Conservation (phyloP, 2,329 filamentous ascomycete genomes). For the Aureobasidium lini region DNA sequence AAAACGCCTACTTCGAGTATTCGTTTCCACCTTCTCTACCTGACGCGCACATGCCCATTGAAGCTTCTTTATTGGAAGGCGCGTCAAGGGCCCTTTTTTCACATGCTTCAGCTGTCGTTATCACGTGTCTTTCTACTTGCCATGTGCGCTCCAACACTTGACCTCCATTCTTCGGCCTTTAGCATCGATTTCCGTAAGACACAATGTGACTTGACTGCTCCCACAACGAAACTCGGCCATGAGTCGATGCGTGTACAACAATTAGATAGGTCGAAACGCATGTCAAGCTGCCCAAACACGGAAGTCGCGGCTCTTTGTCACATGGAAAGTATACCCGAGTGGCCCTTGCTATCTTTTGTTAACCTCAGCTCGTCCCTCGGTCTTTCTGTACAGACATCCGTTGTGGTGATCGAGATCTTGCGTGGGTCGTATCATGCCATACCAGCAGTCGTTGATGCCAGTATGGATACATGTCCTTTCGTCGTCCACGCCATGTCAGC, state of each 20-base stretch:
- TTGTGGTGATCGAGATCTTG: background rate
- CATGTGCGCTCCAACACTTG: background rate
- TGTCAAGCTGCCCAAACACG: background rate
- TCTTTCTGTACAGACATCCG: background rate
- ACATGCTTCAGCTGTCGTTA: background rate
- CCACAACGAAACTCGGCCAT: background rate
- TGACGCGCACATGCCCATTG: background rate
- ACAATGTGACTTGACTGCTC: background rate
- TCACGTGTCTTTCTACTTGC: background rate
- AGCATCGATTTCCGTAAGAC: background rate
- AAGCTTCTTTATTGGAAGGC: background rate
- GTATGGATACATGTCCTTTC: background rate
- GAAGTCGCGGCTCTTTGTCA: background rate
- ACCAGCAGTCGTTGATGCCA: background rate
- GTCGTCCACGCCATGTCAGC: background rate
- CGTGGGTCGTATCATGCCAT: background rate
- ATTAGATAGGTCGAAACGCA: background rate
- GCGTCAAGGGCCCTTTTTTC: background rate
- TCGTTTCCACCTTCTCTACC: background rate
- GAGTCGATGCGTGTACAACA: background rate
- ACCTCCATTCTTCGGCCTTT: background rate
- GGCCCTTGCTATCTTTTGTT: background rate
- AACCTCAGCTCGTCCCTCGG: background rate
- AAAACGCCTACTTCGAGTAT: background rate
- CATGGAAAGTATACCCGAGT: background rate